These are phyloP conservation scores for Lepidium africanum DNA, from an alignment of 345 rosid species.

Conservation along the genomic window DNA sequence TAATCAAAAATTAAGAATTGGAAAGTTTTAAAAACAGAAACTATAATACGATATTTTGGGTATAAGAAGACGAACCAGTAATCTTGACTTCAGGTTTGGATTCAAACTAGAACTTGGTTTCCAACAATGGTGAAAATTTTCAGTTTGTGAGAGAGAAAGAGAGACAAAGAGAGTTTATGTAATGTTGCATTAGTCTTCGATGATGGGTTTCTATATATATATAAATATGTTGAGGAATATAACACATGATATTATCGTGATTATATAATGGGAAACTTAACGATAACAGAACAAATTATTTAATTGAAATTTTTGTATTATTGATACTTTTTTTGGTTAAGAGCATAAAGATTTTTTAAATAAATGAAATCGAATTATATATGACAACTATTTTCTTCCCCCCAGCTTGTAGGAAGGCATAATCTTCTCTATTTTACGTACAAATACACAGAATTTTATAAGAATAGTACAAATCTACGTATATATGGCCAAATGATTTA, in stretches of 20 bases:
- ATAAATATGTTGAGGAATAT: not conserved
- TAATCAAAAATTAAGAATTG: too few relatives aligned
- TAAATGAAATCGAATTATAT: not conserved
- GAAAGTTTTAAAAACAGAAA: not conserved
- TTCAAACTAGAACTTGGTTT: not conserved
- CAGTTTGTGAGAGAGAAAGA: not conserved
- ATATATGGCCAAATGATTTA: not conserved
- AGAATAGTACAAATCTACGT: not conserved
- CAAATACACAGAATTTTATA: not conserved
- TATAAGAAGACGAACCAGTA: constrained; percentile 8
- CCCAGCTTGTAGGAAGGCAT: constrained; percentile 28
- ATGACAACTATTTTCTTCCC: constrained; percentile 2
- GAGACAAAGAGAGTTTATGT: not conserved
- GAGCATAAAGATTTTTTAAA: not conserved
- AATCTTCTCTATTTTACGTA: not conserved
- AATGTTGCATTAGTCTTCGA: not conserved
- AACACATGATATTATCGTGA: not conserved
- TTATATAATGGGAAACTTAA: not conserved
- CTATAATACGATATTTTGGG: not conserved
- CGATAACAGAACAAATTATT: not conserved
- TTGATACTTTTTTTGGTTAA: not conserved
- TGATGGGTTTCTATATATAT: not conserved
- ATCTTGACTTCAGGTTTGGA: not conserved
- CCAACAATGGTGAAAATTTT: constrained; percentile 13
- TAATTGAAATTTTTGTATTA: not conserved